Evolutionary conservation across 2,329 filamentous ascomycete species (phyloP), one percentile per base, ranked within the genome.

Genomic region (Gaeumannomyces tritici): DNA sequence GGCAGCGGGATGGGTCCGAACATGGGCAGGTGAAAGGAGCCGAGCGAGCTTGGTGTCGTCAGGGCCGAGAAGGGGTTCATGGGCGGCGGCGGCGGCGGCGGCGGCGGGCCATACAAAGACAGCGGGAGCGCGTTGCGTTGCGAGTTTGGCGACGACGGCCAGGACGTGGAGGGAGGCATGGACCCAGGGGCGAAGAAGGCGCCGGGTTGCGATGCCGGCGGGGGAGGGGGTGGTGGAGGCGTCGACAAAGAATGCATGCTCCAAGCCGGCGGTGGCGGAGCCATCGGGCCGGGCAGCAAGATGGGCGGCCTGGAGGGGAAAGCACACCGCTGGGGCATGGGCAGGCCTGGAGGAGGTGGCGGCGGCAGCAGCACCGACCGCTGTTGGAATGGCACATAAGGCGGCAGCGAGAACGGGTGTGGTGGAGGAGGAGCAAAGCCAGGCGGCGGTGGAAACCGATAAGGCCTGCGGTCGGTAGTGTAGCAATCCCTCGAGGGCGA

Each of bases 21-120:
- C 59, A 61, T 61, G 47, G 59, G 59, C 15, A 61, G 18, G 28
- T 55, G 59, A 12, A 61, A 55, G 18, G 59, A 61, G 42, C 51
- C 27, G 29, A 61, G 59, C 54, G 59, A 61, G 28, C 47, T 61
- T 8, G 59, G 59, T 11, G 59, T 61, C 15, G 59, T 61, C 59
- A 61, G 59, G 9, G 47, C 26, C 35, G 42, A 51, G 51, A 55
- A 61, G n/a, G 59, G 27, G 18, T 55, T 55, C 15, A 31, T 21
- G 9, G 59, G 59, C 28, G 59, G 59, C 27, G 59, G 59, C 13
- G 42, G 42, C n/a, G n/a, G n/a, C 18, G 59, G 59, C 28, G 59
- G 59, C 27, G 59, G 59, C 13, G 42, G 42, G 12, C 57, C 57
- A n/a, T 35, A 59, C 8, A 31, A 59, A 26, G 57, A 35, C 29